These are phyloP conservation scores for Peltaster fructicola DNA, from an alignment of 2,329 filamentous ascomycete species.

Conservation along the genomic window DNA sequence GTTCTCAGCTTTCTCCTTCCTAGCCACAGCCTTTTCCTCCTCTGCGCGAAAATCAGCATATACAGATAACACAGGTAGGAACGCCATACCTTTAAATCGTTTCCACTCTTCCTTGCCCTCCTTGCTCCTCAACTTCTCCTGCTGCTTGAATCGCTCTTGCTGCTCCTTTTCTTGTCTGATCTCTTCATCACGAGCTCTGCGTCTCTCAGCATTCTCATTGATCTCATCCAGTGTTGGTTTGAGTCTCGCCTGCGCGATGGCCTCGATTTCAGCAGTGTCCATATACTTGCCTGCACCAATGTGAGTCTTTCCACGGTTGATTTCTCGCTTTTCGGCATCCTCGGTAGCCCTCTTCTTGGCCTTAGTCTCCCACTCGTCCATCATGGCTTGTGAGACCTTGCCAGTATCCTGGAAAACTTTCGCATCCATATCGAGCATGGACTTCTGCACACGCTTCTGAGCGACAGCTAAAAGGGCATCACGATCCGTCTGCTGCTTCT, in stretches of 20 bases:
- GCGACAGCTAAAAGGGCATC: slow-evolving; percentile 60
- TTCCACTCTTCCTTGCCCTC: slow-evolving; percentile 29
- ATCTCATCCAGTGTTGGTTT: slow-evolving; percentile 79
- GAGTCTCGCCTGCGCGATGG: slow-evolving; percentile 57
- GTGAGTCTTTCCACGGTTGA: slow-evolving; percentile 41
- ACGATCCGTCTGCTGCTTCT: slow-evolving; percentile 59
- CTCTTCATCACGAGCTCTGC: slow-evolving; percentile 49
- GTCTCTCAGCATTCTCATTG: slow-evolving; percentile 55
- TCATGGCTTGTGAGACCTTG: slow-evolving; percentile 47
- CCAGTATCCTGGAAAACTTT: slow-evolving; percentile 62
- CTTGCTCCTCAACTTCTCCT: slow-evolving; percentile 33
- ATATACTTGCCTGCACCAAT: slow-evolving; percentile 71
- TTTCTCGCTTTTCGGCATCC: slow-evolving; percentile 42
- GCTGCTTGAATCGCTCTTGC: slow-evolving; percentile 40
- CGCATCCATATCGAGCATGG: slow-evolving; percentile 65
- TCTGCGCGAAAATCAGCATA: slow-evolving; percentile 25
- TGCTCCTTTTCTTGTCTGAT: slow-evolving; percentile 46
- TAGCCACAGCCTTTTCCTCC: slow-evolving; percentile 34
- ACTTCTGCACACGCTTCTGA: slow-evolving; percentile 68
- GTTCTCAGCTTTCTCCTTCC: slow-evolving; percentile 34
- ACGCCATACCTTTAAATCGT: slow-evolving; percentile 38
- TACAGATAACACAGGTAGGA: background rate
- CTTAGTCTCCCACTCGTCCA: slow-evolving; percentile 64
- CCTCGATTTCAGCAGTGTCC: slow-evolving; percentile 59
- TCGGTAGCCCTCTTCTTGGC: slow-evolving; percentile 51